Base-by-base conservation (phyloP, 2,329 filamentous ascomycete genomes). In the Dendrostoma leiphaemia region DNA sequence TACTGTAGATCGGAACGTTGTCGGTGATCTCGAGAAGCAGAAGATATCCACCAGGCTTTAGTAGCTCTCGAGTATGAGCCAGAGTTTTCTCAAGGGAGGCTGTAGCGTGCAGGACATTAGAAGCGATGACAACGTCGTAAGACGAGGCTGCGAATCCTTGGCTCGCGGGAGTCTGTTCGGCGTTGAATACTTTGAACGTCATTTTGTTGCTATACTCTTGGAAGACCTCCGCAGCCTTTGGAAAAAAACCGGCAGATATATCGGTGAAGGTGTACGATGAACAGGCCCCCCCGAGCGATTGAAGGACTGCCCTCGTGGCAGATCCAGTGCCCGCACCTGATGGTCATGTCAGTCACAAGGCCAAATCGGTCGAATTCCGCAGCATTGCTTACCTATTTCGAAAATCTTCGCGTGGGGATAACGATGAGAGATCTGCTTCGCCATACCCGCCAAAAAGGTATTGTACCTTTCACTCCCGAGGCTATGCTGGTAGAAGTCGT, bases 11-110 rank as follows among this genome's bases (percentile, higher is more conserved):
- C 24, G 35, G 26, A 61, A 37, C 35, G 12, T 54, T 59, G 3
- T 54, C 40, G 1, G 63, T 67, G 2, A 73, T 58, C 54, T 82
- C 78, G 5, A 73, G 54, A 0, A 79, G 43, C 1, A 81, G 34
- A 0, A 82, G 62, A 34, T 73, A 71, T 0, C 78, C 79, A 1
- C 72, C 75, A 0, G 77, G 72, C 21, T 69, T 73, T 0, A 78
- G 61, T 0, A 78, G 59, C 0, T 57, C 57, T 0, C 74, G 67
- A 0, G 69, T 59, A 49, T 76, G 70, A 3, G 29, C 23, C 32
- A 67, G 58, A 29, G 61, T 67, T 43, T 61, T 34, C 40, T 52
- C 58, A 54, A 69, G 41, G 53, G 48, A 35, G 1, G 21, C 12
- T 1, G 73, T 75, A 1, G 72, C 70, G 49, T 76, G 71, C 0